Percentiles rank a stretch among this genome's conserved stretches.
These are phyloP conservation scores for Pseudotsuga menziesii DNA, from an alignment of 75 land plant species.

Conservation along the genomic window DNA sequence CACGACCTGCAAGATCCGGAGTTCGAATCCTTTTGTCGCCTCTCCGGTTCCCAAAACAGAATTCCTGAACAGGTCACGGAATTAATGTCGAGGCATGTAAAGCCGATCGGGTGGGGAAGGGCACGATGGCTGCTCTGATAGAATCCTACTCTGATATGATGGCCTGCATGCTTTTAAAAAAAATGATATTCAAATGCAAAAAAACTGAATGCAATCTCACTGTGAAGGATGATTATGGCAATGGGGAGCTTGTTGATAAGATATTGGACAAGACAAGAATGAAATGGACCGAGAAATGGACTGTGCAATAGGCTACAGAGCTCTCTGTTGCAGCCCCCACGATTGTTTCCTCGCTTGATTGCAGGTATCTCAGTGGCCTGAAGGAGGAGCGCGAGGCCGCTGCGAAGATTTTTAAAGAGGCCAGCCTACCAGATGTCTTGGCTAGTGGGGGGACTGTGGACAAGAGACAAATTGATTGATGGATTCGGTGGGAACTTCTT, in stretches of 20 bases:
- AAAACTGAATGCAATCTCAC: too few species aligned
- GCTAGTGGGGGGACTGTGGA: too few species aligned
- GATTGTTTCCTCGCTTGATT: conserved; percentile 35
- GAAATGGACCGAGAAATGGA: conserved; percentile 50
- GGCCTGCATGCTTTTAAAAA: too few species aligned
- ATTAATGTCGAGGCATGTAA: conserved; percentile 18
- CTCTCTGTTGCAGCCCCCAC: conserved; percentile 44
- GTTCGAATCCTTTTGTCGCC: conserved; percentile 22
- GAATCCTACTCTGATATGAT: too few species aligned
- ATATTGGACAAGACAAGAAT: conserved; percentile 44
- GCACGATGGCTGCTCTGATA: conserved; percentile 30
- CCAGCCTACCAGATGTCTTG: too few species aligned
- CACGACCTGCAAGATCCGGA: conserved; percentile 11
- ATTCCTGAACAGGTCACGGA: conserved; percentile 57
- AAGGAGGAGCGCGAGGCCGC: too few species aligned
- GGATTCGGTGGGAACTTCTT: too few species aligned
- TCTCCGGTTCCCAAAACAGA: conserved; percentile 40
- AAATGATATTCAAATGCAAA: too few species aligned
- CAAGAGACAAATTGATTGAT: too few species aligned
- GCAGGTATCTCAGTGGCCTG: not conserved
- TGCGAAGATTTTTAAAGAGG: too few species aligned
- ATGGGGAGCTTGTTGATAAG: conserved; percentile 41
- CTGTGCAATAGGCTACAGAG: conserved; percentile 49
- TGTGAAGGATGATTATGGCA: conserved; percentile 33
- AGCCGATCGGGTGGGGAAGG: conserved; percentile 8